A percentile compares a stretch with the other conserved stretches of the same genome.
Conservation (phyloP, 352 stramenopile species). For the Phytophthora pisi region DNA sequence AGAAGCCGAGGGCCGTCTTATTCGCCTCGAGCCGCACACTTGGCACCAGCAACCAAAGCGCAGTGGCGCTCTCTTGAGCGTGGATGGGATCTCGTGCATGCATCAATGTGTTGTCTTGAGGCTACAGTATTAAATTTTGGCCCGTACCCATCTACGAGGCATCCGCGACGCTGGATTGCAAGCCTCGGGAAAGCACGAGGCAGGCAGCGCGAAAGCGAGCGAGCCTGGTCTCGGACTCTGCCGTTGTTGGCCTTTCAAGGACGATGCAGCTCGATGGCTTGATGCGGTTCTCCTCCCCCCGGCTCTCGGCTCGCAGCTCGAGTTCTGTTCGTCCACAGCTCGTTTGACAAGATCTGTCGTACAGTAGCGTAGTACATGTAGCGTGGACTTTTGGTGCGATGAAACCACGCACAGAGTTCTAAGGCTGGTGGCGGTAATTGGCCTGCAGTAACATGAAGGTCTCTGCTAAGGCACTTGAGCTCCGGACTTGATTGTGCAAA, state of each 20-base stretch:
- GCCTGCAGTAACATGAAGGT: too few species aligned
- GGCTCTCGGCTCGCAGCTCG: slow-evolving; percentile 2
- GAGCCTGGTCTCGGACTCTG: slow-evolving; percentile 12
- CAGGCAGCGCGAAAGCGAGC: slow-evolving; percentile 26
- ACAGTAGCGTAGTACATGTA: background rate
- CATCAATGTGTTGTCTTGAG: background rate
- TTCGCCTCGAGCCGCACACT: background rate
- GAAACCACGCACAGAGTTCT: too few species aligned
- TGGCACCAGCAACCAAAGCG: background rate
- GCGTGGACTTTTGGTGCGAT: too few species aligned
- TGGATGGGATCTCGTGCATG: background rate
- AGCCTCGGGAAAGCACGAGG: background rate
- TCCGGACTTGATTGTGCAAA: background rate
- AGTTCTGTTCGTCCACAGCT: slow-evolving; percentile 12
- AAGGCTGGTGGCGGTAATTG: too few species aligned
- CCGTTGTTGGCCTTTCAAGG: slow-evolving; percentile 7
- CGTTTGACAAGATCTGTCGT: slow-evolving; percentile 21
- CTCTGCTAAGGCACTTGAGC: background rate
- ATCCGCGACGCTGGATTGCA: slow-evolving; percentile 26
- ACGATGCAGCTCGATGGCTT: background rate
- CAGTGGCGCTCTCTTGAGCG: background rate
- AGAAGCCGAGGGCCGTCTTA: slow-evolving; percentile 19
- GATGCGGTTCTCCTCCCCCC: background rate
- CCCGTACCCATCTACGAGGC: slow-evolving; percentile 25
- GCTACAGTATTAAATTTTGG: slow-evolving; percentile 27